These are phyloP conservation scores for Trametes versicolor DNA, from an alignment of 1,284 basidiomycete species.

Conservation along the genomic window DNA sequence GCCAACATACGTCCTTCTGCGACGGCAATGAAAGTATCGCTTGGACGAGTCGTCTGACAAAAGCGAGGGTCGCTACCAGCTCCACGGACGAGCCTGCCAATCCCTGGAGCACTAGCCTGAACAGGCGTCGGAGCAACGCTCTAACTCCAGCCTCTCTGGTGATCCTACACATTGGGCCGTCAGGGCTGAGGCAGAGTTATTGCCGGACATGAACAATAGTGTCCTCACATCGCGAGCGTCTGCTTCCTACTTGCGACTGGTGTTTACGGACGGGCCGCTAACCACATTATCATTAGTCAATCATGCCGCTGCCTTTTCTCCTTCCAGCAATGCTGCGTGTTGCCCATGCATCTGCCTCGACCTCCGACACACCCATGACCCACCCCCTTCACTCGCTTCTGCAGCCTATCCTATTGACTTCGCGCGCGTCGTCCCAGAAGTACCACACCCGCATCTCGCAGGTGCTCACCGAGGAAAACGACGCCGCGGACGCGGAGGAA, in stretches of 20 bases:
- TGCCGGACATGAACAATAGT: too few species aligned
- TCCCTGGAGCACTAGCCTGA: neutral
- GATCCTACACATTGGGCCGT: too few species aligned
- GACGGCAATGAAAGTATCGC: conserved; percentile 1
- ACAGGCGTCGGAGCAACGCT: neutral
- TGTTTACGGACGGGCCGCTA: conserved; percentile 2
- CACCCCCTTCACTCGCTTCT: conserved; percentile 68
- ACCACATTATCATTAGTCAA: conserved; percentile 55
- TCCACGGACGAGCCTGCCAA: neutral
- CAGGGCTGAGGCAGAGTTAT: too few species aligned
- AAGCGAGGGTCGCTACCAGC: neutral
- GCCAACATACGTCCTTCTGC: neutral
- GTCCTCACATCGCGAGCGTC: neutral
- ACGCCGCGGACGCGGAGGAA: conserved; percentile 69
- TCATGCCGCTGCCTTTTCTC: conserved; percentile 69
- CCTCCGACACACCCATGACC: conserved; percentile 34
- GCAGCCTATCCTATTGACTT: conserved; percentile 67
- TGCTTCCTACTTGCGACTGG: neutral
- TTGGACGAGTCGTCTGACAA: neutral
- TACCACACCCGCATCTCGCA: conserved; percentile 68
- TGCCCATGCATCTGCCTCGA: conserved; percentile 23
- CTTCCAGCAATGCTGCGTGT: conserved; percentile 59
- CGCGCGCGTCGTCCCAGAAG: conserved; percentile 64
- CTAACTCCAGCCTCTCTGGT: neutral
- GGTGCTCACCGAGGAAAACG: conserved; percentile 65